Conservation (phyloP, 1,284 basidiomycete species). For the Austroboletus niveus region DNA sequence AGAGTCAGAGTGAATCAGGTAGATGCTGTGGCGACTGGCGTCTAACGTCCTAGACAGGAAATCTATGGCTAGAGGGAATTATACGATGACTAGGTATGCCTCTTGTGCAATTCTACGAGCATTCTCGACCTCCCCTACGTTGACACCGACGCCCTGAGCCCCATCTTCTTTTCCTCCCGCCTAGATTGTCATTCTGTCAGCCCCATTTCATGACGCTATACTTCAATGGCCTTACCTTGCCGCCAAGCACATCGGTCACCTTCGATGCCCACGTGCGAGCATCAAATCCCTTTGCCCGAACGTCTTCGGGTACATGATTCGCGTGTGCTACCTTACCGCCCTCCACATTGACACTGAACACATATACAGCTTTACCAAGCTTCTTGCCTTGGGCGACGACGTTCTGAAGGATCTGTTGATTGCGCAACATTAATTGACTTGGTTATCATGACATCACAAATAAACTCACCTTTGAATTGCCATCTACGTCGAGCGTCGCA, state of each 20-base stretch:
- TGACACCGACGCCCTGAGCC: conserved; percentile 81
- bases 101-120: conserved; percentile 62
- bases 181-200: conserved; percentile 39
- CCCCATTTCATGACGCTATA: background rate
- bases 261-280: conserved; percentile 83
- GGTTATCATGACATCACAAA: background rate
- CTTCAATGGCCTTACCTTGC: conserved; percentile 60
- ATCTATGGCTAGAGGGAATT: background rate
- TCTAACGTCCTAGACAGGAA: background rate
- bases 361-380: conserved; percentile 81
- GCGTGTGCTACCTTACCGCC: conserved; percentile 83
- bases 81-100: conserved; percentile 33
- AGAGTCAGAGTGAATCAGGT: conserved; percentile 4
- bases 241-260: conserved; percentile 77
- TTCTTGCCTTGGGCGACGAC: conserved; percentile 78
- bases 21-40: background rate
- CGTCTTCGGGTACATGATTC: conserved; percentile 74
- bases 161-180: conserved; percentile 91
- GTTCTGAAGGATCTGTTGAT: conserved; percentile 65
- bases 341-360: conserved; percentile 77
- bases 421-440: conserved; percentile 1
- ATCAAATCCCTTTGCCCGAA: conserved; percentile 68
- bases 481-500: conserved; percentile 68
- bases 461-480: conserved; percentile 71
- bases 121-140: conserved; percentile 65